A percentile compares a stretch with the other conserved stretches of the same genome.
Evolutionary conservation across 768 basidiomycete species (phyloP).

Genomic region (Cystobasidium onofrii): DNA sequence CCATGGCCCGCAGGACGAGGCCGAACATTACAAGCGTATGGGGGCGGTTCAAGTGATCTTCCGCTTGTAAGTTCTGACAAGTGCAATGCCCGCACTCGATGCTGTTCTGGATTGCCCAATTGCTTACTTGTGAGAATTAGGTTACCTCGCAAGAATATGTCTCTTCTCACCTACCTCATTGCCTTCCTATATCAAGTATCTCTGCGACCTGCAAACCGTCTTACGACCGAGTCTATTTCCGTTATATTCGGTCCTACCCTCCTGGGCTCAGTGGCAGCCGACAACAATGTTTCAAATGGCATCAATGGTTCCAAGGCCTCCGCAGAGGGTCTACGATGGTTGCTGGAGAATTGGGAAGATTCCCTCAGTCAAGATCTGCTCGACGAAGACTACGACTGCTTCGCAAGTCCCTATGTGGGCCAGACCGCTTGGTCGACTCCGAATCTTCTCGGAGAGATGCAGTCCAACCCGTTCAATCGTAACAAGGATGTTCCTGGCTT

Average conservation of each 20-base stretch:
- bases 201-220: slow-evolving; percentile 52
- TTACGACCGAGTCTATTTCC: slow-evolving; percentile 49
- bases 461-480: not conserved
- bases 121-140: too few species aligned
- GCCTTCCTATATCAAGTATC: slow-evolving; percentile 54
- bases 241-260: slow-evolving; percentile 51
- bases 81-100: too few species aligned
- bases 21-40: slow-evolving; percentile 45
- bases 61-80: slow-evolving; percentile 49
- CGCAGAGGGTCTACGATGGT: slow-evolving; percentile 17
- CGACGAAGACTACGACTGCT: slow-evolving; percentile 26
- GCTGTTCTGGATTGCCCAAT: too few species aligned
- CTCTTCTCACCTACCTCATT: slow-evolving; percentile 50
- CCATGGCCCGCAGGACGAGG: slow-evolving; percentile 40
- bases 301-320: not conserved
- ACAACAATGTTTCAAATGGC: too few species aligned
- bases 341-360: slow-evolving; percentile 27
- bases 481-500: too few species aligned
- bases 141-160: slow-evolving; percentile 49
- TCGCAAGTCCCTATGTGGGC: not conserved
- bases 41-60: slow-evolving; percentile 51
- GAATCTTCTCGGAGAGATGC: not conserved
- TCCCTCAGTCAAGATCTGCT: slow-evolving; percentile 29
- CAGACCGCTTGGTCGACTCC: not conserved
- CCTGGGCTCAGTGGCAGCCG: slow-evolving; percentile 39